Evolutionary conservation across 257 asterid species (phyloP).

Genomic region (Fraxinus americana): DNA sequence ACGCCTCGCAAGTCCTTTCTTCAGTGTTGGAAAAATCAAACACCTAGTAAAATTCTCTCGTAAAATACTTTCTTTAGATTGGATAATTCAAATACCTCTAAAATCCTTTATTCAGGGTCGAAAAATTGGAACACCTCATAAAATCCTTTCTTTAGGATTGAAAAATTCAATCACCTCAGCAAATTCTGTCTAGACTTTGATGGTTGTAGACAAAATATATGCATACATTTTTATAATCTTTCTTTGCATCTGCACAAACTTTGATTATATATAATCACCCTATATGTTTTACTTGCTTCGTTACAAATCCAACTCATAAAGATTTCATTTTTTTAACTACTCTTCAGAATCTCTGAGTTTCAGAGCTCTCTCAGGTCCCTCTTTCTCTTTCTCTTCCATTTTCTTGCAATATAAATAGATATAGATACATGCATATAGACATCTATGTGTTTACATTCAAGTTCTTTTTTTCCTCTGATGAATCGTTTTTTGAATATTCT

Average conservation of each 20-base stretch:
- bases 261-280: constrained; percentile 31
- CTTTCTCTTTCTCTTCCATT: not conserved
- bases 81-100: too few relatives aligned
- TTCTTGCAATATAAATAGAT: not conserved
- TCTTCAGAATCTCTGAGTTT: constrained; percentile 37
- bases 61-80: too few relatives aligned
- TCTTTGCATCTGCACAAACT: constrained; percentile 17
- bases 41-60: too few relatives aligned
- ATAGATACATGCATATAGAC: not conserved
- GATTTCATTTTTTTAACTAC: constrained; percentile 25
- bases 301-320: constrained; percentile 29
- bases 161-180: too few relatives aligned
- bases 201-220: too few relatives aligned
- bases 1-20: too few relatives aligned
- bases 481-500: constrained; percentile 25
- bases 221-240: not conserved
- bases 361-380: constrained; percentile 36
- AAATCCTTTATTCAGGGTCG: too few relatives aligned
- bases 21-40: too few relatives aligned
- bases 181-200: too few relatives aligned
- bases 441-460: constrained; percentile 9
- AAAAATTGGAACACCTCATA: too few relatives aligned
- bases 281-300: constrained; percentile 13
- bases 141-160: too few relatives aligned
- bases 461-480: constrained; percentile 2